These are phyloP conservation scores for Arachnopeziza araneosa DNA, from an alignment of 2,329 filamentous ascomycete genomes.

Conservation along the genomic window DNA sequence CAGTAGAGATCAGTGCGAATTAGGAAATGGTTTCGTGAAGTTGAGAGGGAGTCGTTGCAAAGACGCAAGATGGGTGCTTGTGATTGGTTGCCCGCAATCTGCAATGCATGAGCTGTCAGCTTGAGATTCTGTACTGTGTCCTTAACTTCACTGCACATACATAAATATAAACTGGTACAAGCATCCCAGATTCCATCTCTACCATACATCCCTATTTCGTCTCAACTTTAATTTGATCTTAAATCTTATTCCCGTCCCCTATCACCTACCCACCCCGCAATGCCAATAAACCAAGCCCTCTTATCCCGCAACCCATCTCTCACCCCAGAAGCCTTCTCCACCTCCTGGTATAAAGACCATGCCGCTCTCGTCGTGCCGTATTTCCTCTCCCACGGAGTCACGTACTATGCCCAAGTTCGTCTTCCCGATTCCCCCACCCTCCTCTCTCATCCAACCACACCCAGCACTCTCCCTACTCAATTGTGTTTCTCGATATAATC, in stretches of 20 bases:
- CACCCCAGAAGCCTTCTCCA: conserved; percentile 21
- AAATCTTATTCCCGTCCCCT: too few relatives aligned
- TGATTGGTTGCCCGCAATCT: too few relatives aligned
- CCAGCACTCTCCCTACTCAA: neutral
- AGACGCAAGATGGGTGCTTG: too few relatives aligned
- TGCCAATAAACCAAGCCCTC: conserved; percentile 18
- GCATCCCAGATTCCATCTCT: too few relatives aligned
- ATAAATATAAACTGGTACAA: too few relatives aligned
- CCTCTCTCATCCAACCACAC: neutral
- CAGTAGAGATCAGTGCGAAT: neutral
- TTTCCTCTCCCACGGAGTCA: conserved; percentile 16
- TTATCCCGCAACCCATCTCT: conserved; percentile 21
- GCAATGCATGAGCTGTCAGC: too few relatives aligned
- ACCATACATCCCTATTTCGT: too few relatives aligned
- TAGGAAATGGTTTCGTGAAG: neutral
- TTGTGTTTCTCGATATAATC: too few relatives aligned
- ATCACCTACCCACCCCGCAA: neutral
- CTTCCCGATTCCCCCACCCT: neutral
- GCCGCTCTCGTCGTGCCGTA: conserved; percentile 20
- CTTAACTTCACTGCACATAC: too few relatives aligned
- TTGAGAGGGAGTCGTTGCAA: too few relatives aligned
- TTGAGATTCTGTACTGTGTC: too few relatives aligned
- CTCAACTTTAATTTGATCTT: too few relatives aligned
- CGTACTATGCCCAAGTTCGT: conserved; percentile 22
- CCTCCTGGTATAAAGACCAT: conserved; percentile 22